phyloP scores from a whole-genome alignment of 257 asterid species.

The Eucommia ulmoides region DNA sequence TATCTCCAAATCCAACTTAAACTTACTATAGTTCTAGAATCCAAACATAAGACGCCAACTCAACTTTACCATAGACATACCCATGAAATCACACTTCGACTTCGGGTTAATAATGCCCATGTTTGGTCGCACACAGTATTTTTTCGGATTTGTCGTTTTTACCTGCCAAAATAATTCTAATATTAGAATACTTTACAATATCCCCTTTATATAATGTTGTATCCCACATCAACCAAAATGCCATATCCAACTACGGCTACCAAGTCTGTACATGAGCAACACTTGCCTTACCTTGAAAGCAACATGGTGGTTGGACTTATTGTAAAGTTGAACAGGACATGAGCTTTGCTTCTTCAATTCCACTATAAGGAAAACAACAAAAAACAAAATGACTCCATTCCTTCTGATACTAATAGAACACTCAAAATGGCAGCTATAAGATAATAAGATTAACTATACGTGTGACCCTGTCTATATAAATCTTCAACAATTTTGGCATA shows the following conservation, averaged over 20 bases:
- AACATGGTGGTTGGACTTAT: slow-evolving; percentile 20
- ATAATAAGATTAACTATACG: too few species aligned
- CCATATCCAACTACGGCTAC: background rate
- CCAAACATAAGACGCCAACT: too few species aligned
- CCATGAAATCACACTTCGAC: slow-evolving; percentile 23
- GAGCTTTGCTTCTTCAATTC: slow-evolving; percentile 27
- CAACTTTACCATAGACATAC: slow-evolving; percentile 10
- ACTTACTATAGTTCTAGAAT: too few species aligned
- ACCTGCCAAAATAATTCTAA: slow-evolving; percentile 21
- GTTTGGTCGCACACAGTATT: slow-evolving; percentile 40
- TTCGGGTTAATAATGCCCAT: slow-evolving; percentile 28
- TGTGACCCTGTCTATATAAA: too few species aligned
- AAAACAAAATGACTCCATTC: background rate
- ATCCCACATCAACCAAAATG: background rate
- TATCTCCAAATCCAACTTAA: too few species aligned
- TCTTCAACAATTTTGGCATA: too few species aligned
- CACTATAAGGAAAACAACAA: too few species aligned
- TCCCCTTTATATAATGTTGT: too few species aligned
- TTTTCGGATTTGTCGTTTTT: slow-evolving; percentile 44
- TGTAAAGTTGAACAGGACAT: slow-evolving; percentile 23
- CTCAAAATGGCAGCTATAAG: too few species aligned
- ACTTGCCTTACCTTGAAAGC: slow-evolving; percentile 27
- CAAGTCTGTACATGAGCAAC: background rate
- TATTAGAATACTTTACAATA: background rate
- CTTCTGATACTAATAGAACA: background rate